Conservation (phyloP, 169 alveolate genomes). For the Cryptosporidium canis region DNA sequence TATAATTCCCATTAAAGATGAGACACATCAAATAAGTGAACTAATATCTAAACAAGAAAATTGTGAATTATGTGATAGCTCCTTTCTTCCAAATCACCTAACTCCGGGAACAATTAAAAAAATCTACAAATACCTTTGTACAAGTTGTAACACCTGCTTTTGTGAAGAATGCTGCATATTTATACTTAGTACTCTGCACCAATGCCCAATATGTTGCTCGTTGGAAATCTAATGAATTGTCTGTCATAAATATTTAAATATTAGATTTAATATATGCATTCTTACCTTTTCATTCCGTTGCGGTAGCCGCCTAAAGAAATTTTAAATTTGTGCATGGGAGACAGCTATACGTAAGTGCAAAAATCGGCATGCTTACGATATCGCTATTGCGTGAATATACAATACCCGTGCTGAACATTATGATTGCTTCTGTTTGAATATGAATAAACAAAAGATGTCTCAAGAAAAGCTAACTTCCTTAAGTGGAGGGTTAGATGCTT, state of each 20-base stretch:
- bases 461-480: neutral
- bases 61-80: constrained; percentile 25
- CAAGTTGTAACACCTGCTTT: constrained; percentile 3
- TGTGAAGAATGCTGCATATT: constrained; percentile 47
- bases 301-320: constrained; percentile 21
- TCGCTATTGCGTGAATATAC: constrained; percentile 36
- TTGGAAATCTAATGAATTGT: neutral
- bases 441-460: constrained; percentile 7
- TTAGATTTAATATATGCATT: neutral
- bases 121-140: constrained; percentile 11
- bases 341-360: constrained; percentile 46
- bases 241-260: neutral
- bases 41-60: neutral
- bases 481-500: neutral
- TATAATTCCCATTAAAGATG: neutral
- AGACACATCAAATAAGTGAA: neutral
- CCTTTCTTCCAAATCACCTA: neutral
- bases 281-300: neutral
- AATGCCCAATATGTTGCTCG: constrained; percentile 52
- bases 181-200: constrained; percentile 37
- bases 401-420: neutral
- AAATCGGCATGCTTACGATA: constrained; percentile 63
- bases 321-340: constrained; percentile 38
- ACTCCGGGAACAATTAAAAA: neutral
- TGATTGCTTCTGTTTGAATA: constrained; percentile 20